phyloP scores from a whole-genome alignment of 2,329 filamentous ascomycete species.

The Colletotrichum neosansevieriae region DNA sequence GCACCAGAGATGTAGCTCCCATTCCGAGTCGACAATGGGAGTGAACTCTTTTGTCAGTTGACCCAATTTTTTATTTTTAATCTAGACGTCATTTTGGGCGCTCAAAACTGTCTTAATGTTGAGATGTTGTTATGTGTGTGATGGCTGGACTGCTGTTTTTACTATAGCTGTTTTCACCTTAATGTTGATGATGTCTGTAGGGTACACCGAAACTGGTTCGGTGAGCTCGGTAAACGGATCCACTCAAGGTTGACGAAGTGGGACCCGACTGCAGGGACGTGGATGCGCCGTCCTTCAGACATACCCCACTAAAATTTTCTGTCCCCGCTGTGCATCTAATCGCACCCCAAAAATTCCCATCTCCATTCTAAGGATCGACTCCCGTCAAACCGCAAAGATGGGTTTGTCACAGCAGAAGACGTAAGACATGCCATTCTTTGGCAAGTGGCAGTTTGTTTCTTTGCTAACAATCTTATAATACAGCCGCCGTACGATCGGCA shows the following conservation, averaged over 20 bases:
- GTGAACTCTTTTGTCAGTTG: slow-evolving; percentile 14
- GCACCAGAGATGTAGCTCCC: slow-evolving; percentile 1
- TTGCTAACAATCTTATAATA: slow-evolving; percentile 10
- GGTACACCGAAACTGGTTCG: background rate
- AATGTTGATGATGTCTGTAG: background rate
- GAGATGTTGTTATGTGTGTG: too few relatives aligned
- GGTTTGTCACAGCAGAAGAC: slow-evolving; percentile 39
- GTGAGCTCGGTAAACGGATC: slow-evolving; percentile 2
- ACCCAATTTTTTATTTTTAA: background rate
- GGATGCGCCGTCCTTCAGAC: slow-evolving; percentile 1
- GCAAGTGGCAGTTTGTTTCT: background rate
- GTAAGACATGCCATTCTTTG: slow-evolving; percentile 4
- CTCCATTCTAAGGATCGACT: slow-evolving; percentile 18
- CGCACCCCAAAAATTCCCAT: slow-evolving; percentile 32
- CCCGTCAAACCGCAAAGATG: slow-evolving; percentile 38
- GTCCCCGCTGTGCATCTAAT: slow-evolving; percentile 26
- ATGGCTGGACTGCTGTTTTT: too few relatives aligned
- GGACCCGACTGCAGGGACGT: slow-evolving; percentile 35
- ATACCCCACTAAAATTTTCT: slow-evolving; percentile 40
- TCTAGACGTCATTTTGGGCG: too few relatives aligned
- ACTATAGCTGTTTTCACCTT: too few relatives aligned
- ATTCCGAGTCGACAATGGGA: background rate
- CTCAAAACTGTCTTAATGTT: too few relatives aligned
- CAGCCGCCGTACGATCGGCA: slow-evolving; percentile 76
- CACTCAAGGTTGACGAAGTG: background rate